phyloP scores from a whole-genome alignment of 139 green algal genomes.

The Tetratostichococcus sp. region DNA sequence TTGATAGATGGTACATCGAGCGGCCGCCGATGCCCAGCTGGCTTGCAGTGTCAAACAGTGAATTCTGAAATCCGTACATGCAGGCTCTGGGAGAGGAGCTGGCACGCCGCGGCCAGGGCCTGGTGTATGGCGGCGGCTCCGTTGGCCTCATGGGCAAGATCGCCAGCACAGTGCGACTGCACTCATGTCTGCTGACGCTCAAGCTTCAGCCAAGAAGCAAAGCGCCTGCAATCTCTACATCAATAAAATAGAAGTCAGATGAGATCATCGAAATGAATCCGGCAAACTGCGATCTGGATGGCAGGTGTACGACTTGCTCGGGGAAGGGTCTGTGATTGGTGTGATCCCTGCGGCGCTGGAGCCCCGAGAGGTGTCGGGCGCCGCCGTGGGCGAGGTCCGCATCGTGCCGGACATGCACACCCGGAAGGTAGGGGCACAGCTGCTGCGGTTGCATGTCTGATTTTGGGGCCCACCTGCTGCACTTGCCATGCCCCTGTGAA shows the following conservation, averaged over 20 bases:
- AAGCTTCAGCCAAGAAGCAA: too few species aligned
- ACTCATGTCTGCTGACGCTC: too few species aligned
- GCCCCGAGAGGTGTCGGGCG: slow-evolving; percentile 43
- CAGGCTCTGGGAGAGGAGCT: slow-evolving; percentile 42
- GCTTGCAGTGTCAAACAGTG: too few species aligned
- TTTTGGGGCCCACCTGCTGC: not conserved
- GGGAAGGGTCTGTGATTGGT: slow-evolving; percentile 58
- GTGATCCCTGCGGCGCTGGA: slow-evolving; percentile 64
- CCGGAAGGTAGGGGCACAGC: slow-evolving; percentile 42
- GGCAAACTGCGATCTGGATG: too few species aligned
- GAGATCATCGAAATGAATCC: too few species aligned
- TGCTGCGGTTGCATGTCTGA: not conserved
- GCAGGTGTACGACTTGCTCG: slow-evolving; percentile 33
- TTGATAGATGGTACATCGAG: too few species aligned
- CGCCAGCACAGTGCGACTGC: slow-evolving; percentile 50
- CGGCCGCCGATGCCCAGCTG: too few species aligned
- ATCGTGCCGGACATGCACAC: slow-evolving; percentile 76
- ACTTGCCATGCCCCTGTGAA: too few species aligned
- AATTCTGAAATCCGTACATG: too few species aligned
- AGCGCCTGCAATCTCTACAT: too few species aligned
- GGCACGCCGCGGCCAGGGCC: slow-evolving; percentile 41
- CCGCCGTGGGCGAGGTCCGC: slow-evolving; percentile 33
- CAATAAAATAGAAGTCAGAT: too few species aligned
- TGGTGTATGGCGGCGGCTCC: slow-evolving; percentile 74
- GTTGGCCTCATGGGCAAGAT: slow-evolving; percentile 79